Conservation (phyloP, 2,329 filamentous ascomycete genomes). For the Fusarium tuaranense region DNA sequence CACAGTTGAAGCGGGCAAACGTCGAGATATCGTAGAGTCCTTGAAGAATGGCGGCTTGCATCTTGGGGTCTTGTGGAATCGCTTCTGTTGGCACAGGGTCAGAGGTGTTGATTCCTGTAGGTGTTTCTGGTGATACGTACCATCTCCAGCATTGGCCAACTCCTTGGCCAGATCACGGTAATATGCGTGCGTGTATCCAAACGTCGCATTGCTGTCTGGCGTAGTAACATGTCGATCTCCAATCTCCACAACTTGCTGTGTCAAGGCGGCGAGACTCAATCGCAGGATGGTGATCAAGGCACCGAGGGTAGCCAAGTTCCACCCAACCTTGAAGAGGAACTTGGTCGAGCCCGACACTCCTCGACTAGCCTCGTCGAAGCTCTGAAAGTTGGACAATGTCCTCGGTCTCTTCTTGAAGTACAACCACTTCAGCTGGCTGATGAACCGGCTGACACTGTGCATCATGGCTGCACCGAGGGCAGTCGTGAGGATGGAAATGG, state of each 20-base stretch:
- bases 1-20: slow-evolving; percentile 10
- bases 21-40: slow-evolving; percentile 23
- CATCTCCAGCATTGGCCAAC: neutral
- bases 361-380: slow-evolving; percentile 25
- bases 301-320: slow-evolving; percentile 24
- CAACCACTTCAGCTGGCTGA: slow-evolving; percentile 29
- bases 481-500: slow-evolving; percentile 16
- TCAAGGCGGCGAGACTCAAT: slow-evolving; percentile 12
- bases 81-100: neutral
- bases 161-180: neutral
- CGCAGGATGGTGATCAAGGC: slow-evolving; percentile 14
- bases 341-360: slow-evolving; percentile 12
- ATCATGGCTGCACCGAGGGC: slow-evolving; percentile 11
- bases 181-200: slow-evolving; percentile 21
- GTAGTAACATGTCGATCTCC: neutral
- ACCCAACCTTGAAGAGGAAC: neutral
- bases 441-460: slow-evolving; percentile 23
- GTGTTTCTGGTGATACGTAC: neutral
- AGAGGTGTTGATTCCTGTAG: neutral
- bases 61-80: slow-evolving; percentile 4
- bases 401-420: slow-evolving; percentile 15
- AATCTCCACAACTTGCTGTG: slow-evolving; percentile 16
- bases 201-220: slow-evolving; percentile 1
- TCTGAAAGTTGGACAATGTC: slow-evolving; percentile 7
- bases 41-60: slow-evolving; percentile 23